These are phyloP conservation scores for Colletotrichum tanaceti DNA, from an alignment of 2,329 filamentous ascomycete species.

Conservation along the genomic window DNA sequence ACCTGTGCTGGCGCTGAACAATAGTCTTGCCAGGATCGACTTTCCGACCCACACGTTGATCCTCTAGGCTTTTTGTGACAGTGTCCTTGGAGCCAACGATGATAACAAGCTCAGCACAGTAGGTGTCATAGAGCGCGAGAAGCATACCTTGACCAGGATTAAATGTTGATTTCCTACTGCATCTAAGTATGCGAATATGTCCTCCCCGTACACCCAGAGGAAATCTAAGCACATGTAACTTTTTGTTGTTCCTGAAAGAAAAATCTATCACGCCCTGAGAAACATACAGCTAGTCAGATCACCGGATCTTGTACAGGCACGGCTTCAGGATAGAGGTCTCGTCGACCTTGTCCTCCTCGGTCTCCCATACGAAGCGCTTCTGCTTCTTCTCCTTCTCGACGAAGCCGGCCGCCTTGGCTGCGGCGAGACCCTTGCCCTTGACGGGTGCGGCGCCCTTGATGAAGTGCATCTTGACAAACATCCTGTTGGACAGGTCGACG, in stretches of 20 bases:
- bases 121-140: not conserved
- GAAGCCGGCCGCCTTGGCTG: slow-evolving; percentile 68
- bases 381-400: slow-evolving; percentile 58
- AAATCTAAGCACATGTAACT: slow-evolving; percentile 13
- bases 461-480: slow-evolving; percentile 99
- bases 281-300: slow-evolving; percentile 40
- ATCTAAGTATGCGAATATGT: not conserved
- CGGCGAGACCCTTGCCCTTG: slow-evolving; percentile 77
- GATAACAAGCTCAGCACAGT: not conserved
- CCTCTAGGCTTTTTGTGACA: not conserved
- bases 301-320: slow-evolving; percentile 94
- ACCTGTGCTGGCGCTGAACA: not conserved
- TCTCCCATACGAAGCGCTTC: slow-evolving; percentile 69
- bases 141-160: not conserved
- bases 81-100: not conserved
- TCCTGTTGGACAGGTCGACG: slow-evolving; percentile 89
- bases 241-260: slow-evolving; percentile 10
- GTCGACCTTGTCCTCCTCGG: slow-evolving; percentile 66
- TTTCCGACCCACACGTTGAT: not conserved
- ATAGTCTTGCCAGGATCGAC: not conserved
- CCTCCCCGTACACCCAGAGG: not conserved
- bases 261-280: not conserved
- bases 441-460: slow-evolving; percentile 81
- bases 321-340: slow-evolving; percentile 83
- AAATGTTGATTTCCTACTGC: not conserved